Evolutionary conservation across 2,329 filamentous ascomycete genomes (phyloP).

Genomic region (Colletotrichum tropicicola): DNA sequence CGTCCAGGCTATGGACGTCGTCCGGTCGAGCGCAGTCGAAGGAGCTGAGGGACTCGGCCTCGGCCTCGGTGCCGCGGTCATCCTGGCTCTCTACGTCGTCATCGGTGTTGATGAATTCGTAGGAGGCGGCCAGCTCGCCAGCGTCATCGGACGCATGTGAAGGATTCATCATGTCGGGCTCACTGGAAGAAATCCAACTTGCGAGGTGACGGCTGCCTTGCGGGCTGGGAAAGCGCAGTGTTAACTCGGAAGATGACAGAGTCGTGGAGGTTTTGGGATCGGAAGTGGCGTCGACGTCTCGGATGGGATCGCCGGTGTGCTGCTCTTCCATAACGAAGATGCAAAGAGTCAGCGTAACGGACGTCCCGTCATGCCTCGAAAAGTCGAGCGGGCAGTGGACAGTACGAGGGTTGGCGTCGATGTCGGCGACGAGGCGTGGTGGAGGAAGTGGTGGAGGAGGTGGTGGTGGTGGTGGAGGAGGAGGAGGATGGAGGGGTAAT

Average conservation of each 20-base stretch:
- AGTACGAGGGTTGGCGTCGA: neutral
- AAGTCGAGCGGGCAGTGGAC: constrained; percentile 27
- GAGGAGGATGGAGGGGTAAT: constrained; percentile 30
- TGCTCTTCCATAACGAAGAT: constrained; percentile 63
- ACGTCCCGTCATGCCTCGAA: constrained; percentile 47
- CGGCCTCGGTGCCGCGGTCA: constrained; percentile 55
- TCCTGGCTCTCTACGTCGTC: constrained; percentile 64
- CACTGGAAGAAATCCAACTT: constrained; percentile 67
- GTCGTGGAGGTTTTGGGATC: constrained; percentile 36
- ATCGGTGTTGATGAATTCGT: constrained; percentile 65
- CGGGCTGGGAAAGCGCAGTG: constrained; percentile 65
- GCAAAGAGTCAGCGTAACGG: constrained; percentile 42
- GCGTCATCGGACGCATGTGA: constrained; percentile 51
- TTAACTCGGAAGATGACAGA: constrained; percentile 54
- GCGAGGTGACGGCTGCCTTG: constrained; percentile 64
- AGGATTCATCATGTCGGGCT: constrained; percentile 64
- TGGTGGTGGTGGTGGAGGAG: constrained; percentile 15
- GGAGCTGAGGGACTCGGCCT: constrained; percentile 59
- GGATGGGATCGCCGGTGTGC: constrained; percentile 33
- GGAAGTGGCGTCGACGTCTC: constrained; percentile 19
- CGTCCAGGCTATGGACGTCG: constrained; percentile 61
- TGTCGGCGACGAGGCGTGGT: constrained; percentile 7
- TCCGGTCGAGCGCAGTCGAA: constrained; percentile 58
- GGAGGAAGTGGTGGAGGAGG: constrained; percentile 2
- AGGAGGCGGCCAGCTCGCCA: constrained; percentile 60